A percentile compares a stretch with the other conserved stretches of the same genome.
Evolutionary conservation across 2,329 filamentous ascomycete genomes (phyloP).

Genomic region (Rutstroemia sydowiana): DNA sequence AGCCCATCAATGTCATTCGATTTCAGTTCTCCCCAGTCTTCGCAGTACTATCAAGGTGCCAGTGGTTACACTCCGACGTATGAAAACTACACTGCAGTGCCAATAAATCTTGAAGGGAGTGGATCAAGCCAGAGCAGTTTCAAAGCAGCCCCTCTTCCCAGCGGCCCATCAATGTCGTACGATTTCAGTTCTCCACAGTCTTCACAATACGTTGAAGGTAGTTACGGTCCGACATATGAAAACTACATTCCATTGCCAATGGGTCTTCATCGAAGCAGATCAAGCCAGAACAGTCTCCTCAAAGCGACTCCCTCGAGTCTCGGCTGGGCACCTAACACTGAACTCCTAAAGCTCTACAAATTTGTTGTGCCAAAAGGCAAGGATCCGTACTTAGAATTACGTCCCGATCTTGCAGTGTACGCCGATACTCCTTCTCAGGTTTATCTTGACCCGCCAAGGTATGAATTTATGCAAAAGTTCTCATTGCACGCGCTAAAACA

Average conservation of each 20-base stretch:
- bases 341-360: constrained; percentile 16
- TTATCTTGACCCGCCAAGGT: constrained; percentile 17
- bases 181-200: background rate
- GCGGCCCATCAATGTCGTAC: constrained; percentile 8
- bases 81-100: background rate
- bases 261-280: background rate
- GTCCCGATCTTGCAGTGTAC: background rate
- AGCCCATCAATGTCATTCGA: constrained; percentile 6
- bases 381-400: constrained; percentile 17
- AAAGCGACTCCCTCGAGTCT: constrained; percentile 15
- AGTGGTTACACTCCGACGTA: background rate
- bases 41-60: background rate
- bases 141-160: constrained; percentile 15
- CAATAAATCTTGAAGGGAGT: background rate
- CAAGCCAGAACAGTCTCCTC: background rate
- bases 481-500: background rate
- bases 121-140: background rate
- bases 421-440: constrained; percentile 13
- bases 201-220: background rate
- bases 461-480: background rate
- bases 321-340: constrained; percentile 11
- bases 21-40: background rate
- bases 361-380: constrained; percentile 17
- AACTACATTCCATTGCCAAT: background rate
- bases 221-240: background rate